Evolutionary conservation across 129 eudicot genomes (phyloP), one percentile per base, ranked within the genome.

Genomic region (Heracleum sosnowskyi): DNA sequence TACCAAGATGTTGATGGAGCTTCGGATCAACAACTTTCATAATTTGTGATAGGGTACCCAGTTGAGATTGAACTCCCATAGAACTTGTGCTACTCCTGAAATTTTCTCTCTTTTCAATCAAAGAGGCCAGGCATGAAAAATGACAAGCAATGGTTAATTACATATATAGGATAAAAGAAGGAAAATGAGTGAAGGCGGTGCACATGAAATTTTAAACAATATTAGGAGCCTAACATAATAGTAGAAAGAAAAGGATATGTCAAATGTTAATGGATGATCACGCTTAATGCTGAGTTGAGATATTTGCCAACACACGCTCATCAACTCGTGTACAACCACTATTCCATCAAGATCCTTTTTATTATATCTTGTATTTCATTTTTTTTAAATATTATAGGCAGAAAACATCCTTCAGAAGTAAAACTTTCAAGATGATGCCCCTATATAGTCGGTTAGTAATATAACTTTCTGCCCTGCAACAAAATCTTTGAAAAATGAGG

Each of bases 1-100:
- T 95, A 95, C 99, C 97, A 79, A 95, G 92, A 82, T 88, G 99
- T 62, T 86, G 91, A 86, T 95, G 99, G 73, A 95, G 96, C 80
- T 87, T 95, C 6, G 99, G 99, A 76, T 95, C 97, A 63, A 95
- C 86, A 84, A 90, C 91, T 87, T 92, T 91, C 82, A 95, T 90
- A 81, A 95, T 87, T 83, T 91, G 91, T 76, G 96, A 86, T 73
- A 95, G 96, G 79, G 89, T 90, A 70, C 90, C 81, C 47, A 95
- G 89, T 82, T 92, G 99, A 81, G 99, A 78, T 86, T 95, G 99
- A 74, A 95, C 97, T 82, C 99, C 99, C 83, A 95, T 90, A 31
- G 93, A 91, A 83, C 86, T 90, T 86, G 92, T 78, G 80, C 84
- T 82, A 39, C 90, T 73, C 92, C 86, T 90, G 85, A 95, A 95